Percentiles rank a stretch among this genome's conserved stretches.
Conservation (phyloP, 2,329 filamentous ascomycete genomes). For the Fusarium pseudocircinatum region DNA sequence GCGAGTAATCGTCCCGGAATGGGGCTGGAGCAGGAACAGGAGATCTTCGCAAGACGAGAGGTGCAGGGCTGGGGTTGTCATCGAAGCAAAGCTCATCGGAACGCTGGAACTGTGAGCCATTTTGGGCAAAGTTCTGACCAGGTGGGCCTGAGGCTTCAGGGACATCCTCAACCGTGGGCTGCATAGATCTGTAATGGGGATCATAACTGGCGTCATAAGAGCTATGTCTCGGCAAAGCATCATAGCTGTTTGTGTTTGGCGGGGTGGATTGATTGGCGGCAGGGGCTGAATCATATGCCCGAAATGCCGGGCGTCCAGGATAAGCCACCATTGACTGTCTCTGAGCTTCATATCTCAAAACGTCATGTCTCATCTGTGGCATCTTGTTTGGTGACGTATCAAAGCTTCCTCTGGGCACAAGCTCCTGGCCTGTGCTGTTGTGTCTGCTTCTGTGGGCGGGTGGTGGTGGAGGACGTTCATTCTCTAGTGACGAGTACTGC, state of each 20-base stretch:
- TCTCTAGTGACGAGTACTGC: constrained; percentile 51
- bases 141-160: constrained; percentile 59
- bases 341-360: constrained; percentile 66
- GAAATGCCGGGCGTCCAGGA: constrained; percentile 64
- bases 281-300: constrained; percentile 60
- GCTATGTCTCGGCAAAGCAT: constrained; percentile 56
- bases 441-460: constrained; percentile 63
- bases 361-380: constrained; percentile 65
- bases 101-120: constrained; percentile 36
- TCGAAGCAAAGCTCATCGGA: constrained; percentile 55
- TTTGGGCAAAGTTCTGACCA: constrained; percentile 43
- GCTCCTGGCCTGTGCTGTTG: constrained; percentile 56
- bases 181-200: constrained; percentile 61
- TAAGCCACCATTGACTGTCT: constrained; percentile 61
- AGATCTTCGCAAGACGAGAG: constrained; percentile 54
- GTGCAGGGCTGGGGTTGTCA: constrained; percentile 53
- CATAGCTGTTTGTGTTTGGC: constrained; percentile 47
- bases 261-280: constrained; percentile 43
- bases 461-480: constrained; percentile 64
- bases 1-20: constrained; percentile 39
- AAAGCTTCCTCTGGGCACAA: constrained; percentile 52
- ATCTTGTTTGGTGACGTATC: constrained; percentile 56
- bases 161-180: constrained; percentile 71
- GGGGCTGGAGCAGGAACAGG: constrained; percentile 38
- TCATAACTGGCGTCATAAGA: constrained; percentile 62